These are phyloP conservation scores for Russula dissimulans DNA, from an alignment of 768 basidiomycete species.

Conservation along the genomic window DNA sequence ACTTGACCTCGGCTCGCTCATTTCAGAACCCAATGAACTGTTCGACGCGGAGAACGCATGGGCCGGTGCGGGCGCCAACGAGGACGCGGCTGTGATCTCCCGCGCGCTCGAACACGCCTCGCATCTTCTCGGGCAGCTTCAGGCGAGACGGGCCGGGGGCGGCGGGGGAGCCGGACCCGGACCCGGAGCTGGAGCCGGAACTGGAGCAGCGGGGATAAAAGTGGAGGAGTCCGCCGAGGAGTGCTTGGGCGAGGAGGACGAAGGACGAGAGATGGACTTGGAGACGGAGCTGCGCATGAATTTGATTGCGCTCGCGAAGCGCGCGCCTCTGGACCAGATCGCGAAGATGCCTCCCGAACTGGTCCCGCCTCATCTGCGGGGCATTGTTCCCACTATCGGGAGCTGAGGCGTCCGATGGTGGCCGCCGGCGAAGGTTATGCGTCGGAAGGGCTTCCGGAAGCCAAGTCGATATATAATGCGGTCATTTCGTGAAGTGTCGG, in stretches of 20 bases:
- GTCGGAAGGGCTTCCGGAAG: too few species aligned
- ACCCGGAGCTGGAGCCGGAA: neutral
- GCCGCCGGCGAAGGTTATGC: neutral
- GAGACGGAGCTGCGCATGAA: constrained; percentile 59
- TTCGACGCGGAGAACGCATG: constrained; percentile 31
- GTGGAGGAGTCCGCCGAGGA: neutral
- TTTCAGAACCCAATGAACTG: constrained; percentile 35
- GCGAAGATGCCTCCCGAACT: constrained; percentile 17
- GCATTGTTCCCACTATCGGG: constrained; percentile 18
- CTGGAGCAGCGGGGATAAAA: constrained; percentile 10
- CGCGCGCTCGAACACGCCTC: constrained; percentile 53
- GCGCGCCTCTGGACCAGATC: constrained; percentile 53
- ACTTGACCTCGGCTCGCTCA: constrained; percentile 37
- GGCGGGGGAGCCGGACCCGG: neutral
- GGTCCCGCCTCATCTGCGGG: constrained; percentile 17
- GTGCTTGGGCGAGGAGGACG: constrained; percentile 19
- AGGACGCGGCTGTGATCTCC: constrained; percentile 40
- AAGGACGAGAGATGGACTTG: constrained; percentile 44
- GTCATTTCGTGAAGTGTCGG: neutral
- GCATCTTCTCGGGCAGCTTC: constrained; percentile 39
- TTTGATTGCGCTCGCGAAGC: constrained; percentile 66
- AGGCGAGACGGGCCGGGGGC: constrained; percentile 17
- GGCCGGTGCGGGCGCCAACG: constrained; percentile 27
- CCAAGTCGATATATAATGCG: too few species aligned
- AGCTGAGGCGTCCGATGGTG: neutral